These are phyloP conservation scores for Aphanomyces astaci DNA, from an alignment of 352 stramenopile genomes.

Conservation along the genomic window DNA sequence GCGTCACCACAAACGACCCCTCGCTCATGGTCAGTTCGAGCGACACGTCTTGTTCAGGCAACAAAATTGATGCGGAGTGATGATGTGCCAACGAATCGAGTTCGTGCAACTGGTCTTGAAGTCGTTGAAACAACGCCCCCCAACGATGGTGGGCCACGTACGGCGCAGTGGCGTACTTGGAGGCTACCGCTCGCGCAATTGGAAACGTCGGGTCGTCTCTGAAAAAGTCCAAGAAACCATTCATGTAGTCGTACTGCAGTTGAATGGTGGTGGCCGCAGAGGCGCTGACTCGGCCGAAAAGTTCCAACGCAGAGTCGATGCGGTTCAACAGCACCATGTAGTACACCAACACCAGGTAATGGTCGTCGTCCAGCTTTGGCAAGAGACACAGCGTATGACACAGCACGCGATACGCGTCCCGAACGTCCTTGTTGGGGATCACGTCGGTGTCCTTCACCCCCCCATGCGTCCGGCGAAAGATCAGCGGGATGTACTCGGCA, in stretches of 20 bases:
- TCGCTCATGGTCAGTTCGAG: neutral
- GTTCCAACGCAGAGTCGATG: slow-evolving; percentile 29
- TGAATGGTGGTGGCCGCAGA: neutral
- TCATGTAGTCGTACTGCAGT: slow-evolving; percentile 53
- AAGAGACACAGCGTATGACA: slow-evolving; percentile 36
- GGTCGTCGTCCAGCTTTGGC: slow-evolving; percentile 23
- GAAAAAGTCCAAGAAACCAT: slow-evolving; percentile 55
- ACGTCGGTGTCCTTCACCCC: neutral
- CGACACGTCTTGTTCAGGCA: slow-evolving; percentile 12
- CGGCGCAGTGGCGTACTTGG: slow-evolving; percentile 27
- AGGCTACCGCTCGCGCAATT: slow-evolving; percentile 32
- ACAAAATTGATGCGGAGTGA: slow-evolving; percentile 24
- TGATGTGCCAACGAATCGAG: slow-evolving; percentile 34
- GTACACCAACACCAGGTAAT: slow-evolving; percentile 41
- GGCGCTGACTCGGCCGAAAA: slow-evolving; percentile 30
- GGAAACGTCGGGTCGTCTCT: slow-evolving; percentile 27
- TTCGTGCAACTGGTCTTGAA: slow-evolving; percentile 39
- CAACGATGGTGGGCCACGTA: slow-evolving; percentile 38
- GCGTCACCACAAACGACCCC: slow-evolving; percentile 27
- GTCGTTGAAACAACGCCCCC: slow-evolving; percentile 36
- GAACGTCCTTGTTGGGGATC: slow-evolving; percentile 32
- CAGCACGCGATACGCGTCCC: slow-evolving; percentile 35
- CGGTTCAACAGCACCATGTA: slow-evolving; percentile 46
- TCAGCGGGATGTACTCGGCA: slow-evolving; percentile 3
- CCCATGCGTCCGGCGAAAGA: neutral